Evolutionary conservation across 1,284 basidiomycete species (phyloP).

Genomic region (Singerocomus rubriflavus): DNA sequence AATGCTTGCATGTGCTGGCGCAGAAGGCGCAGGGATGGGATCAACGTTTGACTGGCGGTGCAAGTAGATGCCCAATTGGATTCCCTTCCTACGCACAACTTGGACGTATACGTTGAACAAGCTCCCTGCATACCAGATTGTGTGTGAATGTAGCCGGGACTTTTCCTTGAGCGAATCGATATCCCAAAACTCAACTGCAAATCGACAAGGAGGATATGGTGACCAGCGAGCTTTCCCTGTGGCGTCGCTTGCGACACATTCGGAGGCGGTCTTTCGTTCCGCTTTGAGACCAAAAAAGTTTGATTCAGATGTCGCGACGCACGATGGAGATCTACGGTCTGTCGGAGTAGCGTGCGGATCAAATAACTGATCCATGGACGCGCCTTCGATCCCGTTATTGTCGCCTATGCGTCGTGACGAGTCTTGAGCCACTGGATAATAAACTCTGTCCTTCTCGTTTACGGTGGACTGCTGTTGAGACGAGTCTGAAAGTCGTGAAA

Average conservation of each 20-base stretch:
- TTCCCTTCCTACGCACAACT: slow-evolving; percentile 67
- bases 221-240: slow-evolving; percentile 52
- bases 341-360: slow-evolving; percentile 29
- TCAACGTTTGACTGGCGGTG: slow-evolving; percentile 81
- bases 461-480: slow-evolving; percentile 10
- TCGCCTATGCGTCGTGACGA: slow-evolving; percentile 82
- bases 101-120: slow-evolving; percentile 88
- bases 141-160: slow-evolving; percentile 71
- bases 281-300: slow-evolving; percentile 66
- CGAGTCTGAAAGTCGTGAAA: slow-evolving; percentile 32
- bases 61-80: slow-evolving; percentile 87
- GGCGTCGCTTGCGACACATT: slow-evolving; percentile 42
- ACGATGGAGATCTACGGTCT: slow-evolving; percentile 29
- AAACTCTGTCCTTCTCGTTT: slow-evolving; percentile 39
- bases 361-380: slow-evolving; percentile 55
- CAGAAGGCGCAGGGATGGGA: slow-evolving; percentile 47
- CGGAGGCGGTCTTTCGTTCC: slow-evolving; percentile 40
- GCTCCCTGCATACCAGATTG: slow-evolving; percentile 78
- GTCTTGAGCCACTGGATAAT: slow-evolving; percentile 73
- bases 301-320: slow-evolving; percentile 40
- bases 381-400: slow-evolving; percentile 49
- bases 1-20: slow-evolving; percentile 13
- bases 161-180: slow-evolving; percentile 82
- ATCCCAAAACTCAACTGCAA: slow-evolving; percentile 91
- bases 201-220: slow-evolving; percentile 71